Evolutionary conservation across 495 filamentous ascomycete species (phyloP).

Genomic region (Cairneyella variabilis): DNA sequence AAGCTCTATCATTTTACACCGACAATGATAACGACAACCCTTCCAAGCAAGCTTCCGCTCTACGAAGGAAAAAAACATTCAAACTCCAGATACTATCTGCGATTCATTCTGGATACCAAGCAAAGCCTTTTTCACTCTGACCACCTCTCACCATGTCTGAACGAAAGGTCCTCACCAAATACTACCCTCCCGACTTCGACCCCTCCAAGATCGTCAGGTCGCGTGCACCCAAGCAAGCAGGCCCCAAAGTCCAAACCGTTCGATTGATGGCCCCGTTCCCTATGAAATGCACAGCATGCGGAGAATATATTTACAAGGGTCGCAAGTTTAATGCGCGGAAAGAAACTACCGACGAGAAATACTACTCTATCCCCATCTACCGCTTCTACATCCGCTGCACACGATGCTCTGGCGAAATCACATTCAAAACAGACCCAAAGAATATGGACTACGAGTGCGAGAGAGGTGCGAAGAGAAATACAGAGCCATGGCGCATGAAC

Average conservation of each 20-base stretch:
- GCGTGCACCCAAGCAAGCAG: constrained; percentile 62
- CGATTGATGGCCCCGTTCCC: constrained; percentile 97
- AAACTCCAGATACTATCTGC: too few relatives aligned
- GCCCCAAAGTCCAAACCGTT: constrained; percentile 81
- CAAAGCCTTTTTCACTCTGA: too few relatives aligned
- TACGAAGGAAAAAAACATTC: too few relatives aligned
- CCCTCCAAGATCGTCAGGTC: constrained; percentile 75
- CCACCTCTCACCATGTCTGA: constrained; percentile 75
- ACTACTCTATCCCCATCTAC: constrained; percentile 84
- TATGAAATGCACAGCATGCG: constrained; percentile 88
- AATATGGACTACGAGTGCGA: constrained; percentile 91
- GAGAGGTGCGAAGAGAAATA: constrained; percentile 84
- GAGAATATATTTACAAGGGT: constrained; percentile 95
- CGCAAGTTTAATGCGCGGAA: constrained; percentile 98
- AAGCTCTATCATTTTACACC: too few relatives aligned
- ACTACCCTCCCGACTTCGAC: constrained; percentile 98
- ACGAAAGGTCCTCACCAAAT: constrained; percentile 80
- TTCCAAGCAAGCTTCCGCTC: too few relatives aligned
- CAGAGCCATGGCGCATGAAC: constrained; percentile 80
- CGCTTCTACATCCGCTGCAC: constrained; percentile 96
- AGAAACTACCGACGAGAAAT: constrained; percentile 88
- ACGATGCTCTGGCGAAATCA: constrained; percentile 83
- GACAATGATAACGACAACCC: too few relatives aligned
- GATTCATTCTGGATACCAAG: too few relatives aligned
- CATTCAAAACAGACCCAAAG: constrained; percentile 92